A percentile compares a stretch with the other conserved stretches of the same genome.
phyloP scores from a whole-genome alignment of 108 stramenopile species.

The Nitzschia putrida region DNA sequence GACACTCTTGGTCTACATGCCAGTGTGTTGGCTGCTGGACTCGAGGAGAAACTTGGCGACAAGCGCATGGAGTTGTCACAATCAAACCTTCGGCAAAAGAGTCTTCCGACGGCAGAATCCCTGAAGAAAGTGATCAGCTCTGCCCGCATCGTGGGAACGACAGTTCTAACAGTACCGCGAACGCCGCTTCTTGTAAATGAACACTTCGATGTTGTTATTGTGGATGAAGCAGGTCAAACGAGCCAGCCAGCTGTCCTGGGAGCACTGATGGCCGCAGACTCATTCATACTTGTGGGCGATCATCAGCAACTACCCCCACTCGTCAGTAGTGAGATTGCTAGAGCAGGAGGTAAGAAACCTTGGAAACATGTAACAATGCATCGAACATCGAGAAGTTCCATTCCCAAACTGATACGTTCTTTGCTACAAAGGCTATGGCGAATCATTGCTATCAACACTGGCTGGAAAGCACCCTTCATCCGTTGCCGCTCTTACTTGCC shows the following conservation, averaged over 20 bases:
- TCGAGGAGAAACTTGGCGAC: slow-evolving; percentile 15
- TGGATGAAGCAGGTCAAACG: slow-evolving; percentile 99
- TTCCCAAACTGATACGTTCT: not conserved
- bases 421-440: slow-evolving; percentile 72
- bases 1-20: slow-evolving; percentile 55
- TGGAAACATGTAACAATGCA: too few relatives aligned
- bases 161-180: slow-evolving; percentile 75
- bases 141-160: slow-evolving; percentile 85
- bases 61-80: slow-evolving; percentile 10
- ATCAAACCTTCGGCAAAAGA: not conserved
- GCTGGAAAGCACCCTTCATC: slow-evolving; percentile 84
- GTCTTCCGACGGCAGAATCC: slow-evolving; percentile 37
- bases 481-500: slow-evolving; percentile 82
- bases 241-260: slow-evolving; percentile 90
- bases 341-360: slow-evolving; percentile 65
- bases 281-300: slow-evolving; percentile 96
- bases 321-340: slow-evolving; percentile 81
- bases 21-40: slow-evolving; percentile 43
- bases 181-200: slow-evolving; percentile 74
- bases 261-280: slow-evolving; percentile 79
- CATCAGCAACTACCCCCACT: slow-evolving; percentile 97
- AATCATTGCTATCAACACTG: slow-evolving; percentile 84
- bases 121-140: slow-evolving; percentile 52
- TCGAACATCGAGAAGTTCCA: not conserved
- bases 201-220: slow-evolving; percentile 93